Evolutionary conservation across 164 flowering plant genomes (phyloP).

Genomic region (Magnolia officinalis): DNA sequence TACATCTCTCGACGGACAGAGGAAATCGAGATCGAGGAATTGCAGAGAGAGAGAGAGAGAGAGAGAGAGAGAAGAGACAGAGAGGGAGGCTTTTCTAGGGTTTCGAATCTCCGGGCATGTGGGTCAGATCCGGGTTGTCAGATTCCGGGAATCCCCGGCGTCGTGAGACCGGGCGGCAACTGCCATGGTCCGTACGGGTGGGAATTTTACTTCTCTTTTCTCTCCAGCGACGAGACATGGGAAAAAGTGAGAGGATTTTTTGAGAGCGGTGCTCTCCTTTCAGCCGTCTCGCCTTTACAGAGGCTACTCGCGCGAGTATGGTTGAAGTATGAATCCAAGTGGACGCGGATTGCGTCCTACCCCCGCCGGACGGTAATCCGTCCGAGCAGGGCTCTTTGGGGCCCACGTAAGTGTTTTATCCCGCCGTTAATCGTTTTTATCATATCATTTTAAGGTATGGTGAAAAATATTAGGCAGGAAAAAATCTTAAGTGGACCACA

Average conservation of each 20-base stretch:
- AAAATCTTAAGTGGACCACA: no score
- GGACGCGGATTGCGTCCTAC: no score
- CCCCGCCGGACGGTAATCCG: no score
- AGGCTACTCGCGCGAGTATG: no score
- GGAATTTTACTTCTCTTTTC: not conserved
- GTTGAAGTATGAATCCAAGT: no score
- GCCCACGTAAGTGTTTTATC: no score
- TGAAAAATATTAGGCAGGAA: no score
- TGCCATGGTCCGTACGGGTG: not conserved
- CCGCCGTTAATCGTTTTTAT: no score
- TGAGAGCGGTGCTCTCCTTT: not conserved
- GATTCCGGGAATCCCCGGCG: not conserved
- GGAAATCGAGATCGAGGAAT: not conserved
- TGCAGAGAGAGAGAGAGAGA: not conserved
- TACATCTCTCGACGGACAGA: conserved; percentile 44
- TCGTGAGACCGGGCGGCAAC: not conserved
- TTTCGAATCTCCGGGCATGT: not conserved
- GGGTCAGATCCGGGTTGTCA: not conserved
- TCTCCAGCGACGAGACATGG: not conserved
- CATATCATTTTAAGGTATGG: no score
- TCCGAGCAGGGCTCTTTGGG: no score
- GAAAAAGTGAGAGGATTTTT: not conserved
- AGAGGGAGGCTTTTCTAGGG: not conserved
- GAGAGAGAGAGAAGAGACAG: not conserved
- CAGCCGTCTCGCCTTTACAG: no score